Conservation (phyloP, 1,284 basidiomycete genomes). For the Tranzscheliella williamsii region DNA sequence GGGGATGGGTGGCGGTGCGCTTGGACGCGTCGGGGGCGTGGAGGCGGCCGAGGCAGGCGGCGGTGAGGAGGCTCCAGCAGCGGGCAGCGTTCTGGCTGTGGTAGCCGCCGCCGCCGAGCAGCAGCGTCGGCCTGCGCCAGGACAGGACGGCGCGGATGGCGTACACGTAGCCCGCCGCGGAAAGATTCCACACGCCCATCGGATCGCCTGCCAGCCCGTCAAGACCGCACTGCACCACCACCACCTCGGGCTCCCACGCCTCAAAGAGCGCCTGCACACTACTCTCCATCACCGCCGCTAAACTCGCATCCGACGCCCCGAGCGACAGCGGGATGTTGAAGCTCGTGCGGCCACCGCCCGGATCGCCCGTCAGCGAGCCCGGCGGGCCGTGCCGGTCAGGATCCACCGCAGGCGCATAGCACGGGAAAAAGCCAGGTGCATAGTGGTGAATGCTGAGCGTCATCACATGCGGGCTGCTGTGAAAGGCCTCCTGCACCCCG, state of each 20-base stretch:
- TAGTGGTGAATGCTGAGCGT: slow-evolving; percentile 83
- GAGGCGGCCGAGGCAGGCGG: slow-evolving; percentile 16
- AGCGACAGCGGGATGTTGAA: slow-evolving; percentile 34
- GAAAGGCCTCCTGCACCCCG: slow-evolving; percentile 67
- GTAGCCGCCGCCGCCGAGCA: slow-evolving; percentile 45
- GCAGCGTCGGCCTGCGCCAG: slow-evolving; percentile 28
- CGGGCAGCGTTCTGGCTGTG: slow-evolving; percentile 27
- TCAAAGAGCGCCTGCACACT: slow-evolving; percentile 66
- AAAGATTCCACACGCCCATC: slow-evolving; percentile 71
- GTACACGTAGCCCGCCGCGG: slow-evolving; percentile 63
- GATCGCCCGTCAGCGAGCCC: slow-evolving; percentile 18
- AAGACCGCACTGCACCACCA: slow-evolving; percentile 82
- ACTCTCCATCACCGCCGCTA: slow-evolving; percentile 12
- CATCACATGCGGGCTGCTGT: slow-evolving; percentile 61
- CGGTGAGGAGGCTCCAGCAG: slow-evolving; percentile 31
- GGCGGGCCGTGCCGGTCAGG: slow-evolving; percentile 13
- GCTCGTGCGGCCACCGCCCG: slow-evolving; percentile 7
- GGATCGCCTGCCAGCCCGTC: slow-evolving; percentile 85
- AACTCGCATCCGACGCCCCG: slow-evolving; percentile 13
- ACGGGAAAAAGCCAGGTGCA: slow-evolving; percentile 80
- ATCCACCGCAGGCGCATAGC: slow-evolving; percentile 41
- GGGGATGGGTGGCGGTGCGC: not conserved
- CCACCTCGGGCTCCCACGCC: slow-evolving; percentile 74
- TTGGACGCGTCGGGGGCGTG: not conserved
- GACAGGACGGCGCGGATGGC: slow-evolving; percentile 18